Evolutionary conservation across 2,329 filamentous ascomycete genomes (phyloP).

Genomic region (Neofusicoccum sp.): DNA sequence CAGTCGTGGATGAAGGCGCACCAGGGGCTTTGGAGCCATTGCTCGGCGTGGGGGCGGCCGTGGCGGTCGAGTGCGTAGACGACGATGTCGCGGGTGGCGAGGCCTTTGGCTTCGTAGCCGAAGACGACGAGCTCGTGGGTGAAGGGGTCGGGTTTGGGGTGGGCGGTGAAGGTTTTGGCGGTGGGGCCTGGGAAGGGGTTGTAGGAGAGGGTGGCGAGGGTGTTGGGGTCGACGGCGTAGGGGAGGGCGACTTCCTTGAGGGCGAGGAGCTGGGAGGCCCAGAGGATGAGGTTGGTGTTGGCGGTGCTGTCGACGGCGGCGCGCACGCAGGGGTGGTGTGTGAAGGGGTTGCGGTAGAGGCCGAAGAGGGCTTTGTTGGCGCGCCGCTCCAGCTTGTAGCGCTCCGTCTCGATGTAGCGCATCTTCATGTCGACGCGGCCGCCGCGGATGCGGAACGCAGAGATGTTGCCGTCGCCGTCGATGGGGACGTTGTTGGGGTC

Average conservation of each 20-base stretch:
- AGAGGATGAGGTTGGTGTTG: constrained; percentile 20
- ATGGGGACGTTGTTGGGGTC: constrained; percentile 24
- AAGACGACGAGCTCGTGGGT: constrained; percentile 33
- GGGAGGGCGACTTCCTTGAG: constrained; percentile 21
- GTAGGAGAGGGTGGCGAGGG: constrained; percentile 31
- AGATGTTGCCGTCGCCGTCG: constrained; percentile 33
- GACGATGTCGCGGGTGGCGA: constrained; percentile 27
- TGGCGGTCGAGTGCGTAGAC: constrained; percentile 29
- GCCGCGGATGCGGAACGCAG: constrained; percentile 32
- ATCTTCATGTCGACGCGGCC: constrained; percentile 32
- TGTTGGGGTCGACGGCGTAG: constrained; percentile 33
- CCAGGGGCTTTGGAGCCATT: constrained; percentile 31
- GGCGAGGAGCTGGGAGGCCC: constrained; percentile 15
- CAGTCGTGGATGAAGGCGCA: constrained; percentile 30
- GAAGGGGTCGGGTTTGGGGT: constrained; percentile 36
- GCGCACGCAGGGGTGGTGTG: constrained; percentile 29
- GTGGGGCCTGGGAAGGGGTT: constrained; percentile 26
- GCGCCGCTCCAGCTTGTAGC: constrained; percentile 27
- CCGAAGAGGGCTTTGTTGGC: constrained; percentile 20
- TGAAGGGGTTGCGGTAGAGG: constrained; percentile 19
- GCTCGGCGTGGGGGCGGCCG: constrained; percentile 27
- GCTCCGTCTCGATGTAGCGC: constrained; percentile 33
- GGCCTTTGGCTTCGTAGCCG: constrained; percentile 35
- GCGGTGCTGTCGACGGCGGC: constrained; percentile 22
- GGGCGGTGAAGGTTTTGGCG: constrained; percentile 34